Base-by-base conservation (phyloP, 176 grass and related monocot species). In the Urochloa ruziziensis region DNA sequence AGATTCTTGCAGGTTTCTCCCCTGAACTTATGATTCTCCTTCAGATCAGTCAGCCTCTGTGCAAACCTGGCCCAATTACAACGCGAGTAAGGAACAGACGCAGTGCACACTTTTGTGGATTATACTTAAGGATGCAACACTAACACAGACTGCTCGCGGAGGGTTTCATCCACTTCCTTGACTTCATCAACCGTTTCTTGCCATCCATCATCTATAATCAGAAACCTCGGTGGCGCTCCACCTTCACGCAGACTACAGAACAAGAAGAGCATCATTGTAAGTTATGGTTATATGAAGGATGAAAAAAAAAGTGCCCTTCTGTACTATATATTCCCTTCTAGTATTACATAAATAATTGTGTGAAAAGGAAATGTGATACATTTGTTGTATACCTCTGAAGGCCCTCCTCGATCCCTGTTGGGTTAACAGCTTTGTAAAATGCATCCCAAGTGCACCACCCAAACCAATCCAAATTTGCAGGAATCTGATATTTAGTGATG, bases 371-470 rank as follows among this genome's bases (percentile, higher is more conserved):
- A 59, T 0, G 15, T 32, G 7, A 35, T 67, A 62, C 48, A 43
- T 33, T 13, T 21, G 24, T 37, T 57, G 29, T 53, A 36, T 71
- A 93, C 85, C 88, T 93, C 56, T 75, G 60, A 69, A 93, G 67
- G 28, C 91, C 91, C 37, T 85, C 73, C 9, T 79, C 75, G 23
- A 90, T 82, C 30, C 88, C 88, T 32, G 12, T 18, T 28, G 88
- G 82, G 44, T 68, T 86, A 3, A 93, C 91, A 72, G 64, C 67
- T 65, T 89, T 93, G 67, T 93, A 93, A 85, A 93, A 93, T 70
- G 91, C 91, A 83, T 94, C 91, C 91, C 85, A 94, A 42, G 88
- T 94, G 62, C 88, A 94, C 88, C 85, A 93, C 1, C 91, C 88
- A 80, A 90, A 90, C 91, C 91, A 90, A 54, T 93, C 73, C 51